Evolutionary conservation across 345 rosid species (phyloP), one percentile per base, ranked within the genome.

Genomic region (Arabidopsis arenosa): DNA sequence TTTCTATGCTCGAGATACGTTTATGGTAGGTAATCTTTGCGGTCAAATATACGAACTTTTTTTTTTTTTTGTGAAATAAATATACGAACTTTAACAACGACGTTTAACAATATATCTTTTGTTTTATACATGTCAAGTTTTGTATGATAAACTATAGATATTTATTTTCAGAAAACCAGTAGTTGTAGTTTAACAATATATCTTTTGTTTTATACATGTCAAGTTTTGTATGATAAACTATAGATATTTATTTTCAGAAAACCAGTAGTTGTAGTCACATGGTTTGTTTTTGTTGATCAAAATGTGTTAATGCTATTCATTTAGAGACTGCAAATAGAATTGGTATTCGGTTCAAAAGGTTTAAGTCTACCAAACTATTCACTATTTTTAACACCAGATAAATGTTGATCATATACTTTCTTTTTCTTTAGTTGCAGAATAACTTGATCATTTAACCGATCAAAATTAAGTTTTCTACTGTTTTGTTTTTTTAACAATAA

Each of bases 221-320:
- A 61, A 13, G 12, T 9, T 39, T 3, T 39, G 43, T 39, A 39
- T 39, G 40, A 39, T 6, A 6, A 6, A 35, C 6, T 21, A n/a
- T 58, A 9, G 26, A 23, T 23, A 23, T 23, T 23, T 23, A 23
- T 23, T 7, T 8, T 37, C 47, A 53, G 51, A 26, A 68, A 39
- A 43, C 7, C 26, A n/a, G 30, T 68, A 33, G 14, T 40, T 11
- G 51, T 49, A 51, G 71, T 66, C 48, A 66, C 59, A 66, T 66
- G 47, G 8, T 44, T 44, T 63, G 40, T 9, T 64, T 51, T 45
- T 48, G 17, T 49, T 33, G 43, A n/a, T 44, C 18, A 23, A 63
- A n/a, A 2, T 5, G 10, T 65, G 57, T 65, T 36, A 39, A 9
- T 39, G 12, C 12, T 39, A 39, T 39, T 28, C 32, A 28, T 28